Conservation (phyloP, 1,139 yeast genomes). For the Suhomyces panamericanus region DNA sequence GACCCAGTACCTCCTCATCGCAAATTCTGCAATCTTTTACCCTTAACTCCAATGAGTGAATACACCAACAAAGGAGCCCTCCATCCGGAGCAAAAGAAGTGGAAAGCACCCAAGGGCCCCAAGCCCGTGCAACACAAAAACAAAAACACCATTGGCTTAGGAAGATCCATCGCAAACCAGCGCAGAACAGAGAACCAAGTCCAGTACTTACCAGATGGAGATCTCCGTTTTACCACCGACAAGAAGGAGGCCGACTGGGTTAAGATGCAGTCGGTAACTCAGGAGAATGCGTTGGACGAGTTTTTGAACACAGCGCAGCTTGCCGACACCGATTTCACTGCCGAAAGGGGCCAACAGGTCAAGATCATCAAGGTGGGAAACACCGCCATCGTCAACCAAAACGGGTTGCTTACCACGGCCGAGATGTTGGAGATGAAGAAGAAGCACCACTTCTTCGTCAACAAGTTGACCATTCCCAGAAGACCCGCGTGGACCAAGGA, state of each 20-base stretch:
- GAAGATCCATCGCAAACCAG: constrained; percentile 78
- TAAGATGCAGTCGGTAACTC: constrained; percentile 88
- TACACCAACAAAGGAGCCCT: constrained; percentile 40
- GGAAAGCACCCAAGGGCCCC: constrained; percentile 84
- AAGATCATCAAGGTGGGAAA: constrained; percentile 78
- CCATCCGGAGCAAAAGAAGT: constrained; percentile 51
- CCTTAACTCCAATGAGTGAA: constrained; percentile 12
- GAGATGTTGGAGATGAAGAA: constrained; percentile 64
- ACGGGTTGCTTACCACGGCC: constrained; percentile 59
- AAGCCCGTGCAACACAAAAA: constrained; percentile 83
- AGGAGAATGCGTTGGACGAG: constrained; percentile 91
- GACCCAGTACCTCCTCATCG: constrained; percentile 5
- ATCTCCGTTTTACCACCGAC: constrained; percentile 79
- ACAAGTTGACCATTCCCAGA: constrained; percentile 88
- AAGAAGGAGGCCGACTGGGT: constrained; percentile 88
- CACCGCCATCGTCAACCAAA: constrained; percentile 49
- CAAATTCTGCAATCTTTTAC: constrained; percentile 4
- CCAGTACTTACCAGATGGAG: constrained; percentile 79
- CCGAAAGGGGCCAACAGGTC: constrained; percentile 81
- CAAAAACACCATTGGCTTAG: constrained; percentile 81
- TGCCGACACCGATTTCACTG: constrained; percentile 95
- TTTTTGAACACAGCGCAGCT: constrained; percentile 91
- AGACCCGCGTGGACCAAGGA: constrained; percentile 81
- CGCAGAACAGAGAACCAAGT: constrained; percentile 68
- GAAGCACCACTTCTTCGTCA: constrained; percentile 73